Evolutionary conservation across 805 yeast species (phyloP).

Genomic region (Saccharomycopsis selenospora): DNA sequence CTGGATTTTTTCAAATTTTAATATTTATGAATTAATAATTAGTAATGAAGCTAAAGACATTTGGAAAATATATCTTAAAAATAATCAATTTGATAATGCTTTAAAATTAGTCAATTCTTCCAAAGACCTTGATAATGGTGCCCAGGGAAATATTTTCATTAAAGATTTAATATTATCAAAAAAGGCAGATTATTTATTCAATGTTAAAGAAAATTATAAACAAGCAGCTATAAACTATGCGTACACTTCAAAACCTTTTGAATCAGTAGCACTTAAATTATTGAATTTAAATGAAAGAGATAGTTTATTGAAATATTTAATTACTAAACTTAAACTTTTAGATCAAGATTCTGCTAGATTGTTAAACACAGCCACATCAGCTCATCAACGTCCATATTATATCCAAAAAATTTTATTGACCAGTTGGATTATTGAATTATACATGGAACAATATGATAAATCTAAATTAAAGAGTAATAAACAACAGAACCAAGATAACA

Average conservation of each 20-base stretch:
- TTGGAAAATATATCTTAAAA: conserved; percentile 58
- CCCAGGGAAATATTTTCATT: conserved; percentile 30
- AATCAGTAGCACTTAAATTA: conserved; percentile 53
- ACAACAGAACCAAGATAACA: too few species aligned
- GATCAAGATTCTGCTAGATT: background rate
- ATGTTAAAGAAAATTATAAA: conserved; percentile 25
- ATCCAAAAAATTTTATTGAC: conserved; percentile 49
- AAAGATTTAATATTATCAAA: conserved; percentile 43
- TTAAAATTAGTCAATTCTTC: conserved; percentile 33
- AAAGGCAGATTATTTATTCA: conserved; percentile 46
- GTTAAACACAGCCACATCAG: conserved; percentile 17
- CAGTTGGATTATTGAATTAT: conserved; percentile 60
- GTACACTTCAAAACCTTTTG: conserved; percentile 56
- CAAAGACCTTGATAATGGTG: background rate
- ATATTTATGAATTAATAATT: conserved; percentile 65
- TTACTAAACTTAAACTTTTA: conserved; percentile 33
- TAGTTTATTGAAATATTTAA: conserved; percentile 42
- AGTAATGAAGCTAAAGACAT: conserved; percentile 64
- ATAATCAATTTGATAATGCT: conserved; percentile 58
- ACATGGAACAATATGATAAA: conserved; percentile 39
- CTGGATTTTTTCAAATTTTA: conserved; percentile 63
- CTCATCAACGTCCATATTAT: conserved; percentile 13
- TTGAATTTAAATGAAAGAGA: conserved; percentile 36
- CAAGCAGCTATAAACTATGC: conserved; percentile 58
- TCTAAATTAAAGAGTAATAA: conserved; percentile 26